These are phyloP conservation scores for Pseudonitzschia multiseries DNA, from an alignment of 108 stramenopile genomes.

Conservation along the genomic window DNA sequence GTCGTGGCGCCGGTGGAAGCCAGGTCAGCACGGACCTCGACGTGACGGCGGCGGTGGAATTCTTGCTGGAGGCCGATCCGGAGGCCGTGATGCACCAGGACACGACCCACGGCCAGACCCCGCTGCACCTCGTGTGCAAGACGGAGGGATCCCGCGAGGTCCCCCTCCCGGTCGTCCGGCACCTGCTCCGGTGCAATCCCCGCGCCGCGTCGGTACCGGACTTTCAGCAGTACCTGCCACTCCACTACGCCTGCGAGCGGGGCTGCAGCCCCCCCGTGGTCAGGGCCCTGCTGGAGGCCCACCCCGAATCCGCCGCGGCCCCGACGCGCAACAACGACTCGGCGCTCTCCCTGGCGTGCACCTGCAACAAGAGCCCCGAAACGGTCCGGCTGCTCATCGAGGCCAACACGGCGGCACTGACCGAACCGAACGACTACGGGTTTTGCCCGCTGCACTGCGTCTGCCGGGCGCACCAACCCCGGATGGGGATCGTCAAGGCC, in stretches of 20 bases:
- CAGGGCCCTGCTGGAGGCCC: conserved; percentile 22
- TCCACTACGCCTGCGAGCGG: conserved; percentile 48
- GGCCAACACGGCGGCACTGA: conserved; percentile 37
- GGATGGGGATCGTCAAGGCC: conserved; percentile 38
- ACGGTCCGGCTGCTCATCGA: conserved; percentile 40
- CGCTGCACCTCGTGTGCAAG: conserved; percentile 51
- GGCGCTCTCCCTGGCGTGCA: conserved; percentile 52
- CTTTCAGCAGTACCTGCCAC: conserved; percentile 34
- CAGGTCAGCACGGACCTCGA: background rate
- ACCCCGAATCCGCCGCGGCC: conserved; percentile 24
- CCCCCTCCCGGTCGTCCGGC: conserved; percentile 16
- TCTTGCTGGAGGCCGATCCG: conserved; percentile 13
- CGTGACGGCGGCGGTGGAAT: conserved; percentile 2
- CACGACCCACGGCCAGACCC: conserved; percentile 21
- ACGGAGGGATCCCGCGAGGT: conserved; percentile 17
- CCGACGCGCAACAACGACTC: conserved; percentile 47
- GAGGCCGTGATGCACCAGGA: conserved; percentile 17
- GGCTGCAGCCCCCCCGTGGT: conserved; percentile 32
- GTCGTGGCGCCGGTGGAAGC: background rate
- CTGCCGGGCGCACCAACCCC: conserved; percentile 49
- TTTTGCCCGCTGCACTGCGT: conserved; percentile 56
- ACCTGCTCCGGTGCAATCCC: conserved; percentile 19
- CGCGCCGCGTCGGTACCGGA: conserved; percentile 30
- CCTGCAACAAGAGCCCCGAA: conserved; percentile 39
- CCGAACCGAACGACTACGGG: conserved; percentile 47